Evolutionary conservation across 192 early-diverging fungal genomes (phyloP), one percentile per base, ranked within the genome.

Genomic region (Entophlyctis luteolus): DNA sequence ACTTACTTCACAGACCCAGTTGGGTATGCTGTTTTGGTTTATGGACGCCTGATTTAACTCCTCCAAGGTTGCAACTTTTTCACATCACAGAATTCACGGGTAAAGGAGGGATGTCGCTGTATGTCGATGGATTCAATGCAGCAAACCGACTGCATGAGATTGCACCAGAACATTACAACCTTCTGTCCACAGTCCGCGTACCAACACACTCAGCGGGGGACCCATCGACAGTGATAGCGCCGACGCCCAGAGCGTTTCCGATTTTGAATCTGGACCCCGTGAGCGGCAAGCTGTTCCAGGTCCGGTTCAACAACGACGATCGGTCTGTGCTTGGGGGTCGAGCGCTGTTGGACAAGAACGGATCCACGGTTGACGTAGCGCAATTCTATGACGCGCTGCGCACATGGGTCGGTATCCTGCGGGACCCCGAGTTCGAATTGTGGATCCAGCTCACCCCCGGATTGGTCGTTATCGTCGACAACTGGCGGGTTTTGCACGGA

Each of bases 1-100:
- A 92, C 90, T 0, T 93, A 93, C 68, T 93, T 93, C 62, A 91
- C 91, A 0, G 91, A 93, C 58, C 91, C 91, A 4, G 75, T 81
- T 10, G 90, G 91, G 86, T 85, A 74, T 29, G 73, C 58, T 12
- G 10, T 57, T 16, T 35, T 27, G 1, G 20, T 48, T 3, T 23
- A 37, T 73, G 2, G n/a, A 52, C 23, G 49, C 42, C n/a, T n/a
- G 42, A n/a, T n/a, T n/a, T n/a, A n/a, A n/a, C 42, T 45, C 42
- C 42, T 45, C 12, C 42, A 10, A 85, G 86, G 1, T 72, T 93
- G 16, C 91, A 93, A 72, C 81, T 92, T 73, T 91, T 91, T 68
- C 91, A 93, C 65, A 68, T 89, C 33, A 66, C 91, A 8, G 82
- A 88, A 66, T 86, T 86, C 58, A 57, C 79, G 0, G 89, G 89